Evolutionary conservation across 2,329 filamentous ascomycete genomes (phyloP).

Genomic region (Colletotrichum nymphaeae): DNA sequence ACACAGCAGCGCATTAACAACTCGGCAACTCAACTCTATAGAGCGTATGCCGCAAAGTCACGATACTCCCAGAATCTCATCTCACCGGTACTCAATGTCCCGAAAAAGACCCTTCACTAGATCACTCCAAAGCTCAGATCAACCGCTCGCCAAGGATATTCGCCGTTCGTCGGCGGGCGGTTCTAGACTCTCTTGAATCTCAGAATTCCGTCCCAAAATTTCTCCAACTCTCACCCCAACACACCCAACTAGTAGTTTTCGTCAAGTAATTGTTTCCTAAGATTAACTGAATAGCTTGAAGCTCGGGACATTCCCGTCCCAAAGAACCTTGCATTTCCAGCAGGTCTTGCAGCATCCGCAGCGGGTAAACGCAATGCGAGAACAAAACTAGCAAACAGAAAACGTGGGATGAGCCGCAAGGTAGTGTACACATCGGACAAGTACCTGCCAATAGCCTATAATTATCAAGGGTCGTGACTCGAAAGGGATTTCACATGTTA

Average conservation of each 20-base stretch:
- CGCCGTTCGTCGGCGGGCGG: background rate
- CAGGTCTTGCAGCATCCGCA: too few relatives aligned
- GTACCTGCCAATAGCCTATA: background rate
- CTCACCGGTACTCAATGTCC: background rate
- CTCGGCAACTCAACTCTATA: background rate
- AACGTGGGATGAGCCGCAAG: slow-evolving; percentile 26
- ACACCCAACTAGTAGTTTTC: background rate
- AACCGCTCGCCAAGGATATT: background rate
- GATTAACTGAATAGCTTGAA: slow-evolving; percentile 19
- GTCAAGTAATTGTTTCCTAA: slow-evolving; percentile 29
- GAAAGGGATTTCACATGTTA: slow-evolving; percentile 12
- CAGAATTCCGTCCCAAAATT: background rate
- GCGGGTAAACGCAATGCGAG: background rate
- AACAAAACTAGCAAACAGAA: background rate
- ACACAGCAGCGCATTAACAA: background rate
- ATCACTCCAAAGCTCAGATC: background rate
- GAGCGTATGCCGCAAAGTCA: background rate
- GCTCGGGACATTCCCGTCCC: slow-evolving; percentile 3
- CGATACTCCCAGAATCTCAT: background rate
- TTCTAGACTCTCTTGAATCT: slow-evolving; percentile 3
- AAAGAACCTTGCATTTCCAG: background rate
- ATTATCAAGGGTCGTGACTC: background rate
- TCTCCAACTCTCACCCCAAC: background rate
- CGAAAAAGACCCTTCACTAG: background rate
- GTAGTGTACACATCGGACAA: background rate